Evolutionary conservation across 164 flowering plant genomes (phyloP), one percentile per base, ranked within the genome.

Genomic region (Cinnamomum chago): DNA sequence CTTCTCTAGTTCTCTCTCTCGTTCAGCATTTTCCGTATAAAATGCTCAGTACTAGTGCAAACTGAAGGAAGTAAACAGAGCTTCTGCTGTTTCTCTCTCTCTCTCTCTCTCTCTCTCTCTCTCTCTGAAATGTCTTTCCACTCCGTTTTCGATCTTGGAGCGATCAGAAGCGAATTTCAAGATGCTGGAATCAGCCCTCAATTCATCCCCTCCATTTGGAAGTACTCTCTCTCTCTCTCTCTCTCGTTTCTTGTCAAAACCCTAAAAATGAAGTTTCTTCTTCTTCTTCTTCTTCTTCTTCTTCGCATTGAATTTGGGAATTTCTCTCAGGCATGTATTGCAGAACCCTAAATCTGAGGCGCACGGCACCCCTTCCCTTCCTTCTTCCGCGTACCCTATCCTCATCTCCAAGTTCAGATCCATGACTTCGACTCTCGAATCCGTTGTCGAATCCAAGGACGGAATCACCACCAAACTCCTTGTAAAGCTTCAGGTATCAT

Each of bases 401-500:
- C 96, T 95, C 52, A 71, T 70, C 6, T 87, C 93, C 18, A 92
- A 90, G 81, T 93, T 90, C 85, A 86, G 77, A 75, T 79, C 89
- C 30, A 82, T 78, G 62, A 88, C 94, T 66, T 90, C 99, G 20
- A 78, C 85, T 68, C 74, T 93, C 50, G 84, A 89, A 72, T 86
- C 92, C 6, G 85, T 83, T 2, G 14, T 80, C 70, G 83, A 95
- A 68, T 95, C 98, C 20, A 75, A 67, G 30, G 98, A 95, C 67
- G 78, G 77, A 18, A 89, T 91, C 82, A 95, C 99, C 79, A 87
- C 98, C 76, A 95, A 95, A 81, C 93, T 93, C 74, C 97, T 95
- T 73, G 78, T 95, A 22, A 89, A 82, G 76, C 81, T 95, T 68
- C 91, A 90, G 94, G 99, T 95, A 47, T 70, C 51, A 47, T 72